phyloP scores from a whole-genome alignment of 1,284 basidiomycete species.

The Ceratobasidium sp. region DNA sequence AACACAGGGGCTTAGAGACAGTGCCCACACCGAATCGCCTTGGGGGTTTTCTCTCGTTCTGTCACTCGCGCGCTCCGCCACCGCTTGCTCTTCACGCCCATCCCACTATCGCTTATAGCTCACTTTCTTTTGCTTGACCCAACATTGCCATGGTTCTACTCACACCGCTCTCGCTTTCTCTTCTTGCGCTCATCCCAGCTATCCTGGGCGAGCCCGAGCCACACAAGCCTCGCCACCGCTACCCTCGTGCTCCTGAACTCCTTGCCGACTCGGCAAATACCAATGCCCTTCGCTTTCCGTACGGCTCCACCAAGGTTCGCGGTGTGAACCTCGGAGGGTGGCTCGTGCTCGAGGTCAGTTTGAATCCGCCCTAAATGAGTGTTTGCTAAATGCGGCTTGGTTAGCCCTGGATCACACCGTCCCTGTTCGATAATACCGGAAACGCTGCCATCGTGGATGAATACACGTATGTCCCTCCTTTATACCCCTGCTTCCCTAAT shows the following conservation, averaged over 20 bases:
- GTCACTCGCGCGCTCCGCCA: too few species aligned
- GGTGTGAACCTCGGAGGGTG: constrained; percentile 80
- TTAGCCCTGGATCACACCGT: constrained; percentile 87
- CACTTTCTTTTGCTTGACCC: not conserved
- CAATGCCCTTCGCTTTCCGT: constrained; percentile 33
- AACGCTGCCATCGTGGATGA: constrained; percentile 79
- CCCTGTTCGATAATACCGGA: constrained; percentile 65
- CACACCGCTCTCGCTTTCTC: not conserved
- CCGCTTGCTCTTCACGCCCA: too few species aligned
- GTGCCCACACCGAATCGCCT: too few species aligned
- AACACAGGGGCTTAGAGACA: too few species aligned
- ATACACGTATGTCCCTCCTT: constrained; percentile 75
- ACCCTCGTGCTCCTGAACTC: not conserved
- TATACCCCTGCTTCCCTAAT: not conserved
- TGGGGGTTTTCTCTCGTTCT: too few species aligned
- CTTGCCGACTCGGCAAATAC: not conserved
- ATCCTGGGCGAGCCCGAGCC: constrained; percentile 8
- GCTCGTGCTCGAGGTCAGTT: constrained; percentile 62
- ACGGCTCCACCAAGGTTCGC: constrained; percentile 46
- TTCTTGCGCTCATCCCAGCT: constrained; percentile 5
- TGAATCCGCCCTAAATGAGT: not conserved
- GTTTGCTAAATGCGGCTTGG: constrained; percentile 6
- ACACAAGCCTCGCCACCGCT: not conserved
- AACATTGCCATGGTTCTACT: not conserved
- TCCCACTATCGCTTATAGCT: too few species aligned